Conservation (phyloP, 768 basidiomycete species). For the Cystofilobasidium macerans region DNA sequence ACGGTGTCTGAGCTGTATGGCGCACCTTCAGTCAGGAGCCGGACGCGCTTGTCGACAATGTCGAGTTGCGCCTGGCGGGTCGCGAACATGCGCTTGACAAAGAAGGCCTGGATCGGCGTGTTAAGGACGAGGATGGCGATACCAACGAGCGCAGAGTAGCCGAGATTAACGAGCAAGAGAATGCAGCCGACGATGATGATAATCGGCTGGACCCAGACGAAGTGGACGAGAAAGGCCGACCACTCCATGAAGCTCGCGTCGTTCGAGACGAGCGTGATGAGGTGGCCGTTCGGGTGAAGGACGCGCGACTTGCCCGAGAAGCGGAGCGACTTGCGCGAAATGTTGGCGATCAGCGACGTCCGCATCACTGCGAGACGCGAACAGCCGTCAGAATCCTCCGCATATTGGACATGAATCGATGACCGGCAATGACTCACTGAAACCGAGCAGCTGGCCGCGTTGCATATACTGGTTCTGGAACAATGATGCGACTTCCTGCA, state of each 20-base stretch:
- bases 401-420: neutral
- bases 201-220: slow-evolving; percentile 52
- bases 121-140: slow-evolving; percentile 48
- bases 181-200: slow-evolving; percentile 52
- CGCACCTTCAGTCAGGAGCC: slow-evolving; percentile 50
- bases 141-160: slow-evolving; percentile 59
- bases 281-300: slow-evolving; percentile 54
- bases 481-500: slow-evolving; percentile 59
- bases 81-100: slow-evolving; percentile 48
- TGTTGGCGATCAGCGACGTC: slow-evolving; percentile 41
- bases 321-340: slow-evolving; percentile 58
- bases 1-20: slow-evolving; percentile 16
- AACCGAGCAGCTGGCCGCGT: slow-evolving; percentile 4
- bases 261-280: slow-evolving; percentile 57
- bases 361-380: slow-evolving; percentile 27
- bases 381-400: too few relatives aligned
- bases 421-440: neutral
- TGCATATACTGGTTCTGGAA: slow-evolving; percentile 25
- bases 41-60: slow-evolving; percentile 56
- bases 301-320: slow-evolving; percentile 52
- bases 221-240: slow-evolving; percentile 41
- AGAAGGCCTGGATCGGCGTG: slow-evolving; percentile 50
- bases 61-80: slow-evolving; percentile 41
- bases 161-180: slow-evolving; percentile 55
- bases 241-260: slow-evolving; percentile 52